Conservation (phyloP, 805 yeast genomes). For the Candida maris region DNA sequence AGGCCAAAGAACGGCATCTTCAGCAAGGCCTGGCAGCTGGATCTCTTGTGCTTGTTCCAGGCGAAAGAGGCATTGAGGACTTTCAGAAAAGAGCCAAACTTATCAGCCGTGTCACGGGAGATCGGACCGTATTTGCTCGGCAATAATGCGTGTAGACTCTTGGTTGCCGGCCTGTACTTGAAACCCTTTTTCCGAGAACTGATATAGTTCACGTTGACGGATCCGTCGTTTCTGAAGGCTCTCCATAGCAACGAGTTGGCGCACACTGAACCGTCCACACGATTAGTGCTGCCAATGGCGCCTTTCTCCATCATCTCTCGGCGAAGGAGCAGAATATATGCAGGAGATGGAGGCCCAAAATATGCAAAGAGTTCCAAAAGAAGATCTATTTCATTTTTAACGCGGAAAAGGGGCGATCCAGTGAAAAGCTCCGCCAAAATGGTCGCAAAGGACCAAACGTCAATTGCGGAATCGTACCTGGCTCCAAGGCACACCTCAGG, state of each 20-base stretch:
- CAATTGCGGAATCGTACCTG: conserved; percentile 50
- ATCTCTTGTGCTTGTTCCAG: conserved; percentile 36
- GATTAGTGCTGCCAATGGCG: conserved; percentile 19
- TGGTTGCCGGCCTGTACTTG: conserved; percentile 19
- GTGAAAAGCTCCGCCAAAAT: conserved; percentile 81
- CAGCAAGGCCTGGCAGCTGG: conserved; percentile 27
- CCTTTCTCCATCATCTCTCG: conserved; percentile 35
- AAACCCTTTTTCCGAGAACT: conserved; percentile 13
- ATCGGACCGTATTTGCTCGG: conserved; percentile 3
- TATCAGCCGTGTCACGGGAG: conserved; percentile 2
- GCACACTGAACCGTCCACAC: conserved; percentile 9
- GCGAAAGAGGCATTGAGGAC: conserved; percentile 30
- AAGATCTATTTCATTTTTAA: conserved; percentile 46
- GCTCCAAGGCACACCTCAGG: conserved; percentile 75
- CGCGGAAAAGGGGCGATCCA: conserved; percentile 49
- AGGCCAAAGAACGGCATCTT: conserved; percentile 27
- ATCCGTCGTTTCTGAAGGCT: conserved; percentile 32
- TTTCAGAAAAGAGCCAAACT: conserved; percentile 20
- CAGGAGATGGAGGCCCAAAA: conserved; percentile 45
- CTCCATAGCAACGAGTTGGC: conserved; percentile 35
- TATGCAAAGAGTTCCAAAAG: conserved; percentile 39
- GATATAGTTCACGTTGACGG: conserved; percentile 20
- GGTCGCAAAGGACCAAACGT: conserved; percentile 94
- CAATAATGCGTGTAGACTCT: conserved; percentile 17
- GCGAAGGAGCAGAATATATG: conserved; percentile 38